Base-by-base conservation (phyloP, 73 alveolate genomes). In the Tetrahymena malaccensis region DNA sequence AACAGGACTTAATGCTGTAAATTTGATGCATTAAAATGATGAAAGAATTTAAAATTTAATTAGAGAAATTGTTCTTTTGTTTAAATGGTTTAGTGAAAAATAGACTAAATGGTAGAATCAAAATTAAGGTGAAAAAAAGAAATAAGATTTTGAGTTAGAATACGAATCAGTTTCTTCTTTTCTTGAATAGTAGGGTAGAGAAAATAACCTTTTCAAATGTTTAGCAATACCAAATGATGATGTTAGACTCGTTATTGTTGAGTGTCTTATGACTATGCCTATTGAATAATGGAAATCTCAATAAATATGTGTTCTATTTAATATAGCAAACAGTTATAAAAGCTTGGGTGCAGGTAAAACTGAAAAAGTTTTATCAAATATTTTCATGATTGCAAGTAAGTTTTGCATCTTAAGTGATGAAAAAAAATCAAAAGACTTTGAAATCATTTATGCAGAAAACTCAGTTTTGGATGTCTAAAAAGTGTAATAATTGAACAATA, bases 321-420 rank as follows among this genome's bases (percentile, higher is more conserved):
- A 97, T 25, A 50, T 98, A 13, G 94, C 98, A 10, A 96, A 97
- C 9, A 55, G 97, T 11, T 98, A 97, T 93, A 98, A 98, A 58
- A 98, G 98, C 94, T 98, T 98, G 58, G 99, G 99, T 5, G 99
- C 99, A 16, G 99, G 99, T 16, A 96, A 96, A 95, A 98, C 99
- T 3, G 99, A 98, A 94, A 96, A 84, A 37, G 99, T 98, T 6
- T 89, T 98, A 22, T 95, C 99, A 16, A 95, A 96, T 95, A 98
- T 98, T 33, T 97, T 97, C 94, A 94, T 98, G 97, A 95, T 98
- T 37, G 93, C 98, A 21, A 96, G 97, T 50, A 97, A 98, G 83
- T 85, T 98, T 94, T 94, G 37, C 96, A 97, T 38, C 83, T 34
- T 43, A 21, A 85, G 94, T 43, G 95, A 84, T 27, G 95, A 94